phyloP scores from a whole-genome alignment of 164 flowering plant species.

The Berberis vulgaris region DNA sequence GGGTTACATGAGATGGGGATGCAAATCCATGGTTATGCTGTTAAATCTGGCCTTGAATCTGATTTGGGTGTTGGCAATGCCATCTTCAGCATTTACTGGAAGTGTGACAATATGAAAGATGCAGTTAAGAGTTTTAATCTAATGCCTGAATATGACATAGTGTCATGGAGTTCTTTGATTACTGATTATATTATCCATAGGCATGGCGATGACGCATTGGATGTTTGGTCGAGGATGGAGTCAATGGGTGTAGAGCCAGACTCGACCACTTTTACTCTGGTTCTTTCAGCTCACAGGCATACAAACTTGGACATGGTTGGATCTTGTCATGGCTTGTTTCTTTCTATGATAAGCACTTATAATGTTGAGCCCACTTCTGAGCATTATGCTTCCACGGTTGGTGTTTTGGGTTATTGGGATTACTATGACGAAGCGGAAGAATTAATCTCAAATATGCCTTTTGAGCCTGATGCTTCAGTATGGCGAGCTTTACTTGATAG shows the following conservation, averaged over 20 bases:
- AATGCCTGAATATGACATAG: constrained; percentile 49
- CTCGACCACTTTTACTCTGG: constrained; percentile 36
- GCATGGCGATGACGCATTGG: constrained; percentile 63
- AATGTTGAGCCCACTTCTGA: constrained; percentile 54
- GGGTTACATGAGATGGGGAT: constrained; percentile 60
- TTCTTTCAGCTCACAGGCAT: constrained; percentile 61
- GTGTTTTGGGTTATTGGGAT: constrained; percentile 73
- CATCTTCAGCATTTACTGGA: constrained; percentile 65
- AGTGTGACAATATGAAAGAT: constrained; percentile 56
- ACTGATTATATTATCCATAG: constrained; percentile 57
- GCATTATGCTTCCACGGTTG: constrained; percentile 65
- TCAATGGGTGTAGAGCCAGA: constrained; percentile 45
- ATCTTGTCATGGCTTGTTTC: constrained; percentile 47
- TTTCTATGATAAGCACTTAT: constrained; percentile 46
- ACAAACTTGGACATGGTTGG: constrained; percentile 43
- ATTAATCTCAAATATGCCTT: constrained; percentile 45
- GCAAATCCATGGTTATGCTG: constrained; percentile 60
- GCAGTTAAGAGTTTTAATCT: constrained; percentile 45
- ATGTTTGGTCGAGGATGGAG: constrained; percentile 55
- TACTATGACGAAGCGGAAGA: constrained; percentile 74
- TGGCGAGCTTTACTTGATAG: constrained; percentile 86
- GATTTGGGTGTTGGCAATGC: constrained; percentile 61
- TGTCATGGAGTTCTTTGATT: constrained; percentile 83
- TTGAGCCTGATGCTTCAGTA: constrained; percentile 46
- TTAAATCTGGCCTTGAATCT: constrained; percentile 40